phyloP scores from a whole-genome alignment of 139 green algal species.

The Micromonas commoda region DNA sequence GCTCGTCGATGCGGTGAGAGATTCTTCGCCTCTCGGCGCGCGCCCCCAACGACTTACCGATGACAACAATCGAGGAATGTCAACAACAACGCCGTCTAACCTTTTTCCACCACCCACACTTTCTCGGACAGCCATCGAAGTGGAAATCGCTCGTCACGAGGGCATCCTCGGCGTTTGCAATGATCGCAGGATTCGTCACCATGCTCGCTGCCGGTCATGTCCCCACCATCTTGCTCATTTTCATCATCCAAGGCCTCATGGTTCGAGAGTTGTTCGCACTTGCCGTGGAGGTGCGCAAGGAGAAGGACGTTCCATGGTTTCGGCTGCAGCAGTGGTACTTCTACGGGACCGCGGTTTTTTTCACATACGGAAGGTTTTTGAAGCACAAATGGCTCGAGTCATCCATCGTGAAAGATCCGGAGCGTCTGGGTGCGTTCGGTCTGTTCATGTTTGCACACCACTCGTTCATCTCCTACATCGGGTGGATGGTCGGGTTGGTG shows the following conservation, averaged over 20 bases:
- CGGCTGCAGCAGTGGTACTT: constrained; percentile 66
- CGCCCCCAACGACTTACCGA: no score
- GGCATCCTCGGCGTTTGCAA: constrained; percentile 59
- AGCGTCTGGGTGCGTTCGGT: no score
- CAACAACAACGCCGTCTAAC: background rate
- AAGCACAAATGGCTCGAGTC: constrained; percentile 59
- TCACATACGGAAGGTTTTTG: constrained; percentile 85
- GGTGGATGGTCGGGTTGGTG: constrained; percentile 61
- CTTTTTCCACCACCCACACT: background rate
- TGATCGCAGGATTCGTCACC: constrained; percentile 63
- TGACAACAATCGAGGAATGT: background rate
- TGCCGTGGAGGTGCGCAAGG: constrained; percentile 5
- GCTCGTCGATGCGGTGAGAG: no score
- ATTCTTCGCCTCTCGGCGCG: no score
- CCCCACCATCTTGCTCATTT: constrained; percentile 8
- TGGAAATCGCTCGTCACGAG: constrained; percentile 57
- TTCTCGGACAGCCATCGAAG: constrained; percentile 12
- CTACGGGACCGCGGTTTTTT: constrained; percentile 81
- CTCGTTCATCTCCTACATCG: constrained; percentile 28
- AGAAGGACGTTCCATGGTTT: constrained; percentile 32
- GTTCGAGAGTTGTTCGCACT: constrained; percentile 45
- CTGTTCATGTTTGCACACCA: constrained; percentile 7
- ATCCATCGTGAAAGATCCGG: background rate
- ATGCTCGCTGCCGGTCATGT: constrained; percentile 52
- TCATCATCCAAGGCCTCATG: constrained; percentile 34